Base-by-base conservation (phyloP, 306 rosid species). In the Urtica urens region DNA sequence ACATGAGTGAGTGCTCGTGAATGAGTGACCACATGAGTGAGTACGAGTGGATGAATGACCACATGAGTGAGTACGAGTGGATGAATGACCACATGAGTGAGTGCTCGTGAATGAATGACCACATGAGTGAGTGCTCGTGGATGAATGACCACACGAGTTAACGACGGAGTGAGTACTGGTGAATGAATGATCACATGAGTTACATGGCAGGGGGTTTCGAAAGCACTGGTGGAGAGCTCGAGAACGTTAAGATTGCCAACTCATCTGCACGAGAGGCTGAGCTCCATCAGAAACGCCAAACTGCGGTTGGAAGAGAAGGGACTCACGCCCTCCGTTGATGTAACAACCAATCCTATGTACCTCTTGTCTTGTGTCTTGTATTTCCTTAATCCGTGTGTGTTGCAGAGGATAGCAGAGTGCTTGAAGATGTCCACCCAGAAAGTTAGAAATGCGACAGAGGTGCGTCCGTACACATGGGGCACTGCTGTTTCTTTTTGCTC, bases 401-500 rank as follows among this genome's bases (percentile, higher is more conserved):
- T 39, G 13, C 85, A 90, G 99, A 79, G 76, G 55, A 90, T 90
- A 34, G 92, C 99, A 25, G 82, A 85, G 38, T 51, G 68, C 68
- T 77, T 90, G 66, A 90, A 90, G 62, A 81, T 90, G 72, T 79
- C 99, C 46, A 83, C 71, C 48, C 81, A 71, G 85, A 90, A 90
- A 90, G 99, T 90, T 31, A 74, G 67, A 58, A 90, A 90, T 65
- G 99, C 99, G 29, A 82, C 92, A 0, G 92, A 85, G 99, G 99
- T 90, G 84, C 66, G 13, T 31, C 51, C 38, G 28, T 12, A 7
- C 2, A 21, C 10, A 33, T 4, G 10, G 10, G 4, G 33, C 4
- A 28, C 16, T 31, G 21, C 15, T 7, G 26, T 34, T 24, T 16
- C 15, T 27, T 59, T 14, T 16, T 4, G 24, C 16, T 25, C 3